Conservation (phyloP, 441 rosid genomes). For the Eutrema salsugineum region DNA sequence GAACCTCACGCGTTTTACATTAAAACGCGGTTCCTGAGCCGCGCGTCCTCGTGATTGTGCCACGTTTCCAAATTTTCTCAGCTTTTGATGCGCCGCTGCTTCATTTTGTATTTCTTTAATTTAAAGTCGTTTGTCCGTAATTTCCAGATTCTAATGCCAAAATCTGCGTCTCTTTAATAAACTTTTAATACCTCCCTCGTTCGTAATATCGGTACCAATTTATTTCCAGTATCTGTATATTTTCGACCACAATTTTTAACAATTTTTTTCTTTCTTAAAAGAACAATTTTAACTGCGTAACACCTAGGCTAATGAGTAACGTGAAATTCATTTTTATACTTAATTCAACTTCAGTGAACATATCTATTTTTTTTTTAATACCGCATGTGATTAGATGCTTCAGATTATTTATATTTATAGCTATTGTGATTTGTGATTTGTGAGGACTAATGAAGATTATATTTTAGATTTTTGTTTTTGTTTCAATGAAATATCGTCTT, state of each 20-base stretch:
- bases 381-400: not conserved
- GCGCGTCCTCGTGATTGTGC: slow-evolving; percentile 32
- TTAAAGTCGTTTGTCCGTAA: not conserved
- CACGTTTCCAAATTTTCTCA: not conserved
- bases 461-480: no score
- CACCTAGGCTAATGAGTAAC: not conserved
- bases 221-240: not conserved
- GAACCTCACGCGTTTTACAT: slow-evolving; percentile 9
- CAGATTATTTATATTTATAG: not conserved
- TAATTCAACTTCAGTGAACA: no score
- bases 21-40: slow-evolving; percentile 29
- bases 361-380: no score
- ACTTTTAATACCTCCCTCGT: not conserved
- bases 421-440: no score
- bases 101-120: not conserved
- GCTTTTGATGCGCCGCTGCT: slow-evolving; percentile 22
- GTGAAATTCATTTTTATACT: not conserved
- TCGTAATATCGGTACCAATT: not conserved
- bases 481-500: no score
- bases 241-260: no score
- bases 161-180: slow-evolving; percentile 19
- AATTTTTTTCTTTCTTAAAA: no score
- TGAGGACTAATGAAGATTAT: no score
- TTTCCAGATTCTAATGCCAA: slow-evolving; percentile 26
- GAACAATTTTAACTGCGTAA: not conserved